Evolutionary conservation across 2,329 filamentous ascomycete genomes (phyloP), one percentile per base, ranked within the genome.

Genomic region (Fusarium abutilonis): DNA sequence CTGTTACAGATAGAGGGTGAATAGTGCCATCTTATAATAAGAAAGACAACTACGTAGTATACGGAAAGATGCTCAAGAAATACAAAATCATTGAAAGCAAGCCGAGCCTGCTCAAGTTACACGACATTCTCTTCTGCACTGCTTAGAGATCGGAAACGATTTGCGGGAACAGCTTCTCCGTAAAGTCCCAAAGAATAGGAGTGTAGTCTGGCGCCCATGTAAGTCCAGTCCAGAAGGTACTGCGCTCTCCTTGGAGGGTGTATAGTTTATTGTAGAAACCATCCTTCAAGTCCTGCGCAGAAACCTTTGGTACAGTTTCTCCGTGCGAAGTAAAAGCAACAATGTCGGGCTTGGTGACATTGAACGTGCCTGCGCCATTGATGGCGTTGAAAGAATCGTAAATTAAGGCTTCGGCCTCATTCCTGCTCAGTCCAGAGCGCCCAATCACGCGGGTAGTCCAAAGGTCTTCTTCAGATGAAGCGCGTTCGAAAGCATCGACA

Each of bases 191-290:
- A 5, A 72, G 48, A 10, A 67, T 55, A 0, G 66, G 60, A 2
- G 69, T 68, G 32, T 71, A 70, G 1, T 72, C 68, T 0, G 72
- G 60, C 2, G 60, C 60, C 59, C 59, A 63, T 2, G 54, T 28
- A 0, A 63, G 52, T 2, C 74, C 76, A 1, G 76, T 74, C 56
- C 75, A 79, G 54, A 71, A 79, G 0, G 76, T 78, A 38, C 70
- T 75, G 1, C 67, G 63, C 29, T 69, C 52, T 0, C 76, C 75
- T 62, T 79, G 74, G 9, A 78, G 56, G 0, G 44, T 64, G 23
- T 76, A 71, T 4, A 79, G 40, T 11, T 76, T 63, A 0, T 60
- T 35, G 31, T 75, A 77, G 43, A 78, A 77, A 0, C 76, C 75
- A 4, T 41, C 46, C 1, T 52, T 48, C 14, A 78, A 71, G 4